Conservation (phyloP, 345 rosid species). For the Pistacia vera region DNA sequence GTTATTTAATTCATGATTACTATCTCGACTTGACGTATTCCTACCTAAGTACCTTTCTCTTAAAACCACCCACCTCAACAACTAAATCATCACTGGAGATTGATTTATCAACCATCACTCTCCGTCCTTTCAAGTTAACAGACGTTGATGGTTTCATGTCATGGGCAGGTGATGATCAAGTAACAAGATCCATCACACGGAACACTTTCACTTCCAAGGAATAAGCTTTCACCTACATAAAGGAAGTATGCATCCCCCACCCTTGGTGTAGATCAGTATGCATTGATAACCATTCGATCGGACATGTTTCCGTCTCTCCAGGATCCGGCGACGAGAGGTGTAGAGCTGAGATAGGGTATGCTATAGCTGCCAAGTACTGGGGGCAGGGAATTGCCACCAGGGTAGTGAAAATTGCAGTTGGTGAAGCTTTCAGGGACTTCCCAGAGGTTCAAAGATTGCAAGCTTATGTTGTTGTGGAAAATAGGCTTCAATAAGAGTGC, state of each 20-base stretch:
- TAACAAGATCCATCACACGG: slow-evolving; percentile 36
- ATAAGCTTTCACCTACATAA: slow-evolving; percentile 36
- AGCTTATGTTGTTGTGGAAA: slow-evolving; percentile 37
- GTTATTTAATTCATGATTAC: too few species aligned
- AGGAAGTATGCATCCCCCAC: slow-evolving; percentile 43
- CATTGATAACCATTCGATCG: slow-evolving; percentile 39
- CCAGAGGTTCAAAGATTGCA: slow-evolving; percentile 42
- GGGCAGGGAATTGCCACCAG: slow-evolving; percentile 41
- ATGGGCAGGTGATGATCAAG: slow-evolving; percentile 30
- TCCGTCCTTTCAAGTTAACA: slow-evolving; percentile 37
- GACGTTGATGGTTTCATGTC: slow-evolving; percentile 38
- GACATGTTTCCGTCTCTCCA: slow-evolving; percentile 42
- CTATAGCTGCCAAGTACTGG: slow-evolving; percentile 44
- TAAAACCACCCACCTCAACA: too few species aligned
- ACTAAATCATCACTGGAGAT: too few species aligned
- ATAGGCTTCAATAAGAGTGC: slow-evolving; percentile 43
- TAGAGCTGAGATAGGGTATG: slow-evolving; percentile 40
- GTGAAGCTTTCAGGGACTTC: slow-evolving; percentile 33
- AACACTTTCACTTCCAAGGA: slow-evolving; percentile 32
- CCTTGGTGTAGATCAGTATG: slow-evolving; percentile 55
- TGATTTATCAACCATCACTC: slow-evolving; percentile 11
- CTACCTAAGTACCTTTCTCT: too few species aligned
- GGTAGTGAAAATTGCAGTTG: slow-evolving; percentile 34
- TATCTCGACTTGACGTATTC: too few species aligned
- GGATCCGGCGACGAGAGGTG: slow-evolving; percentile 34